Evolutionary conservation across 345 rosid species (phyloP).

Genomic region (Salix suchowensis): DNA sequence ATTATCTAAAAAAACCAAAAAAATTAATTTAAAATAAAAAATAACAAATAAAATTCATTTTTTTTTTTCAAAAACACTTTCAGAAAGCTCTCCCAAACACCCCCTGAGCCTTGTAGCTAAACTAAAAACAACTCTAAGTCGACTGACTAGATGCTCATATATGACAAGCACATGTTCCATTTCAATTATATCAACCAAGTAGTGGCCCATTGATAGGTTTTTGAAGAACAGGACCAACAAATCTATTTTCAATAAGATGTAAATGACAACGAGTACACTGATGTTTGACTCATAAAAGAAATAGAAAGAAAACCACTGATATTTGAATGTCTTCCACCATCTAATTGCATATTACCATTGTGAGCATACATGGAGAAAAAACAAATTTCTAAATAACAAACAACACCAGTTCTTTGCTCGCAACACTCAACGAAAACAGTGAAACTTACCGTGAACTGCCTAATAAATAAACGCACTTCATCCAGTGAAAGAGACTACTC

Average conservation of each 20-base stretch:
- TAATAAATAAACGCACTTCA: neutral
- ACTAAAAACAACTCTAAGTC: neutral
- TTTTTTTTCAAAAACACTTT: no score
- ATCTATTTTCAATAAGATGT: neutral
- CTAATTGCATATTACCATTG: neutral
- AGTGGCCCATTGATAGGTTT: neutral
- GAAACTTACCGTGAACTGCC: neutral
- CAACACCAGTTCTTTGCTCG: neutral
- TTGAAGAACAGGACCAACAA: neutral
- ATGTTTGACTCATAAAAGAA: no score
- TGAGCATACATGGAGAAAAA: neutral
- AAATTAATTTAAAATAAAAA: no score
- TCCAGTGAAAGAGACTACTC: neutral
- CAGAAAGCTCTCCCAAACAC: no score
- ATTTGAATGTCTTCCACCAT: neutral
- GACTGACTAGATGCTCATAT: neutral
- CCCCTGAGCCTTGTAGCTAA: neutral
- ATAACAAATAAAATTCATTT: no score
- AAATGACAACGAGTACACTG: neutral
- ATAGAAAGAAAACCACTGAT: neutral
- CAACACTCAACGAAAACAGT: neutral
- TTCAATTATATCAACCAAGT: neutral
- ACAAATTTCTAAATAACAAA: neutral
- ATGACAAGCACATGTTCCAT: neutral
- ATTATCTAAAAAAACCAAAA: no score